These are phyloP conservation scores for Eutrema salsugineum DNA, from an alignment of 441 rosid genomes.

Conservation along the genomic window DNA sequence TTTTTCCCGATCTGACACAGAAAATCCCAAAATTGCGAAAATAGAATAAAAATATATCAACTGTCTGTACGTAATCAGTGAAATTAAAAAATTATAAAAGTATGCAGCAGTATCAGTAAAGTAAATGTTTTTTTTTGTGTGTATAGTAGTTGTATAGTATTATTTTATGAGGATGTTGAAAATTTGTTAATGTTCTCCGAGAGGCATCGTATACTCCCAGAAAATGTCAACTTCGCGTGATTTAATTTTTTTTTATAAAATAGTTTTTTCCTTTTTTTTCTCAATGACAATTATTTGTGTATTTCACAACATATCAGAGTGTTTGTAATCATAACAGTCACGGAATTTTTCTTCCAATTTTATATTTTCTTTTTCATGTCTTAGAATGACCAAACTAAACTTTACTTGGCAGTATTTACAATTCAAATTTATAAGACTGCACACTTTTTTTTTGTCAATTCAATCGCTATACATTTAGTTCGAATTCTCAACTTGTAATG, in stretches of 20 bases:
- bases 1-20: slow-evolving; percentile 19
- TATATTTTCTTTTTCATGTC: neutral
- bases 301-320: neutral
- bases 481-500: neutral
- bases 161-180: slow-evolving; percentile 1
- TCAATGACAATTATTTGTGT: neutral
- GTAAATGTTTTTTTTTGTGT: neutral
- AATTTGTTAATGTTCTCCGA: neutral
- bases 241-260: too few relatives aligned
- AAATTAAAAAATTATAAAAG: neutral
- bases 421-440: neutral
- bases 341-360: slow-evolving; percentile 9
- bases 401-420: neutral
- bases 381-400: neutral
- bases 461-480: neutral
- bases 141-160: neutral
- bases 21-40: slow-evolving; percentile 17
- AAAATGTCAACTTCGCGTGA: slow-evolving; percentile 28
- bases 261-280: too few relatives aligned
- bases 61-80: slow-evolving; percentile 9
- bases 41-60: neutral
- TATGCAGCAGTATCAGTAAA: neutral
- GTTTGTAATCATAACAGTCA: slow-evolving; percentile 16
- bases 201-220: slow-evolving; percentile 19
- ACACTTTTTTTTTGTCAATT: neutral